Evolutionary conservation across 495 filamentous ascomycete species (phyloP).

Genomic region (Pyronema omphalodes): DNA sequence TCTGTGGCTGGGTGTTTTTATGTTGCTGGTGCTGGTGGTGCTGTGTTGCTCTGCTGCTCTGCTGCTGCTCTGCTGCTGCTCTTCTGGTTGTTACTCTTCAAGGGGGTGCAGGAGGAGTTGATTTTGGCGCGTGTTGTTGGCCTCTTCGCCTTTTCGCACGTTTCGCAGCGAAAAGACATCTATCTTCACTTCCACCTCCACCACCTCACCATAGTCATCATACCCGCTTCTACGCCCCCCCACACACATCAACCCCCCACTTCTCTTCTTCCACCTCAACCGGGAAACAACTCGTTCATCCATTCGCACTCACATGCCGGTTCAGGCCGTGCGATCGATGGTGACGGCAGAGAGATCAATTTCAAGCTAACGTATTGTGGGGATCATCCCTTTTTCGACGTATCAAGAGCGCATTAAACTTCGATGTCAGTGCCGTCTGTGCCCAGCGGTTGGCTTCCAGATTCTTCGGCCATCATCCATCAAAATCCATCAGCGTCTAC

Average conservation of each 20-base stretch:
- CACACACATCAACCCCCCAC: neutral
- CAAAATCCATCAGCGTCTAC: slow-evolving; percentile 16
- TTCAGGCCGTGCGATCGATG: slow-evolving; percentile 4
- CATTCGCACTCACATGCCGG: slow-evolving; percentile 3
- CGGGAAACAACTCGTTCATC: neutral
- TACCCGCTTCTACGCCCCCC: no score
- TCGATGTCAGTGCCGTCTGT: slow-evolving; percentile 22
- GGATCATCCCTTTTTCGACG: slow-evolving; percentile 1
- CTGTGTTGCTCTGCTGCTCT: no score
- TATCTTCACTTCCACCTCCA: no score
- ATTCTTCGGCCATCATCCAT: slow-evolving; percentile 19
- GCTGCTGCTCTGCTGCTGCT: neutral
- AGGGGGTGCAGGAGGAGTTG: neutral
- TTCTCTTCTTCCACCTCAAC: neutral
- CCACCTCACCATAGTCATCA: no score
- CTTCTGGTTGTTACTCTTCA: no score
- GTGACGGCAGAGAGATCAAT: slow-evolving; percentile 1
- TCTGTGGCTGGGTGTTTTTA: neutral
- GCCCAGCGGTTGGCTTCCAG: slow-evolving; percentile 23
- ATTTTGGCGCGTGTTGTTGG: neutral
- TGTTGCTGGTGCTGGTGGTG: no score
- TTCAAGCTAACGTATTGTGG: slow-evolving; percentile 5
- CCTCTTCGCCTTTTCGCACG: neutral
- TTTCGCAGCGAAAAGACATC: neutral
- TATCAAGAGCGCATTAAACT: neutral